Percentiles rank a stretch among this genome's conserved stretches.
These are phyloP conservation scores for Tolypocladium inflatum DNA, from an alignment of 2,329 filamentous ascomycete genomes.

Conservation along the genomic window DNA sequence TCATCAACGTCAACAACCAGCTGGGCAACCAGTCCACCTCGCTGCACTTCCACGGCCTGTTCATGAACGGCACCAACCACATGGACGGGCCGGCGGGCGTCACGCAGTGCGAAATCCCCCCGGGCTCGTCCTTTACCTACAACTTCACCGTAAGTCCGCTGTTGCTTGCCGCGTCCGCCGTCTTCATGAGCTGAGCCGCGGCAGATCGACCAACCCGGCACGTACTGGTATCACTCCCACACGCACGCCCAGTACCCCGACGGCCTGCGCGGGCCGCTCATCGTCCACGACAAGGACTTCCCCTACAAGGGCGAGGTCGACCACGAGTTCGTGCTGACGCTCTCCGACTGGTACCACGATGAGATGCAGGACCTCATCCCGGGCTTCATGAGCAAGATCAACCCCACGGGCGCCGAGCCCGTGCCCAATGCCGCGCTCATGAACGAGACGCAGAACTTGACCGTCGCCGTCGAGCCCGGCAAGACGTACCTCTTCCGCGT, in stretches of 20 bases:
- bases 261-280: slow-evolving; percentile 53
- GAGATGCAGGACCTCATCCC: slow-evolving; percentile 37
- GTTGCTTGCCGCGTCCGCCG: background rate
- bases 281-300: slow-evolving; percentile 53
- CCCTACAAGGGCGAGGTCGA: slow-evolving; percentile 50
- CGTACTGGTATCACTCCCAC: slow-evolving; percentile 75
- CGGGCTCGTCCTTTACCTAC: slow-evolving; percentile 58
- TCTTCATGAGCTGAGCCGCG: background rate
- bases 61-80: slow-evolving; percentile 53
- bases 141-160: slow-evolving; percentile 48
- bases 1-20: slow-evolving; percentile 49
- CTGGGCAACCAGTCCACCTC: slow-evolving; percentile 55
- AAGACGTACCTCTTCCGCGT: slow-evolving; percentile 67
- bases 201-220: slow-evolving; percentile 57
- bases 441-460: slow-evolving; percentile 58
- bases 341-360: slow-evolving; percentile 65
- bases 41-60: slow-evolving; percentile 63
- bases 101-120: slow-evolving; percentile 57
- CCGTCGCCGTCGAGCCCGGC: slow-evolving; percentile 49
- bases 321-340: slow-evolving; percentile 52
- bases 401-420: slow-evolving; percentile 52
- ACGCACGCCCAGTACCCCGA: slow-evolving; percentile 60
- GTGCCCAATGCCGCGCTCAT: slow-evolving; percentile 60
- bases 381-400: slow-evolving; percentile 41
- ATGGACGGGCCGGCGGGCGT: slow-evolving; percentile 64